Evolutionary conservation across 2,329 filamentous ascomycete genomes (phyloP), one percentile per base, ranked within the genome.

Genomic region (Fusarium albosuccineum): DNA sequence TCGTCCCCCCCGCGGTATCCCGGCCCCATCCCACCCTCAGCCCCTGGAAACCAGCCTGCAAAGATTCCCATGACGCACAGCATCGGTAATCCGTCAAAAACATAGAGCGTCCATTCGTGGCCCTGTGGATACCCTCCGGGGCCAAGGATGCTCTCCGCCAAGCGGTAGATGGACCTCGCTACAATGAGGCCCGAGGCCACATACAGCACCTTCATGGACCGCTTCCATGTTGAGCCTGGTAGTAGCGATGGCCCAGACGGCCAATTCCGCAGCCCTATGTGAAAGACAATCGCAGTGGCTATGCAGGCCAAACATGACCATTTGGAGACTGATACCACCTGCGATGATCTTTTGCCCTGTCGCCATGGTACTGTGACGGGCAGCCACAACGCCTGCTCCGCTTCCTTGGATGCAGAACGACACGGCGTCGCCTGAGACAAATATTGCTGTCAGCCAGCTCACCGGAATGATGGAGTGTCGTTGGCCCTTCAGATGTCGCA

Each of bases 331-430:
- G 44, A 48, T 48, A 2, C 44, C 44, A 1, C 68, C 82, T 8
- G 89, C 75, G n/a, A 90, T 82, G 49, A 89, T 77, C 16, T 82
- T 80, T 65, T 86, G 73, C n/a, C 83, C 85, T 11, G 76, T 74
- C 27, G 80, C 73, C 63, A 66, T 60, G 55, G 30, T 57, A 41
- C 27, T 39, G 63, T 7, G 66, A 64, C 55, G 17, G 17, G 46
- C 10, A 60, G 73, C 75, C 36, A 84, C 67, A 2, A 80, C 80
- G 13, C 76, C 80, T 11, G 46, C 55, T 14, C 83, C 84, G 61
- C 44, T 48, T 6, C 44, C 44, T 33, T 48, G 44, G 2, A 48
- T 48, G 22, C 44, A 48, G 29, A 48, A 48, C n/a, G 44, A 48
- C 27, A 48, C 7, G n/a, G 44, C 44, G 22, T 48, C 44, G 16